Evolutionary conservation across 2,329 filamentous ascomycete genomes (phyloP).

Genomic region (Xylaria sp.): DNA sequence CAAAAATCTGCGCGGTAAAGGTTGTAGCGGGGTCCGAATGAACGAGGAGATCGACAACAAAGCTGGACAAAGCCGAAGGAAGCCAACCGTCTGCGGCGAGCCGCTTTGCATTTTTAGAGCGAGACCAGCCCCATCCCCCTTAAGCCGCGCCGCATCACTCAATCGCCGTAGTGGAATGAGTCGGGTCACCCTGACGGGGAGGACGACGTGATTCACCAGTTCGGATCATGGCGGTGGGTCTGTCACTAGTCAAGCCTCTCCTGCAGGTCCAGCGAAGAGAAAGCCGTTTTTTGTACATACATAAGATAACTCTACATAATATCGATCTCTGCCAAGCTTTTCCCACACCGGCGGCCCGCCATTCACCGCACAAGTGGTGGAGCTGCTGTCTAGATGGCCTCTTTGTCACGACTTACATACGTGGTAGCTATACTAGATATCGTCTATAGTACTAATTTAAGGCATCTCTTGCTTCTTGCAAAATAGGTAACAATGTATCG

Average conservation of each 20-base stretch:
- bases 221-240: slow-evolving; percentile 13
- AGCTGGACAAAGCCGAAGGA: slow-evolving; percentile 32
- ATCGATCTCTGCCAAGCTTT: neutral
- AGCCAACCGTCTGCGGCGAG: slow-evolving; percentile 28
- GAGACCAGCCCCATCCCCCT: slow-evolving; percentile 11
- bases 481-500: neutral
- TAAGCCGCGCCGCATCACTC: slow-evolving; percentile 3
- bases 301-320: slow-evolving; percentile 1
- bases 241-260: slow-evolving; percentile 19
- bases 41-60: slow-evolving; percentile 10
- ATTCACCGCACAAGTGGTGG: neutral
- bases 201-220: slow-evolving; percentile 25
- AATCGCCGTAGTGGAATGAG: neutral
- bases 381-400: slow-evolving; percentile 15
- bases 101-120: slow-evolving; percentile 13
- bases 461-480: neutral
- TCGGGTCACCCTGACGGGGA: slow-evolving; percentile 15
- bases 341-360: slow-evolving; percentile 1
- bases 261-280: slow-evolving; percentile 21
- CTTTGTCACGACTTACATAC: slow-evolving; percentile 29
- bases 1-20: slow-evolving; percentile 15
- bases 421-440: neutral
- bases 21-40: neutral
- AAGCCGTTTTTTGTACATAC: slow-evolving; percentile 2
- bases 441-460: neutral